These are phyloP conservation scores for Acacia concinna DNA, from an alignment of 331 rosid species.

Conservation along the genomic window DNA sequence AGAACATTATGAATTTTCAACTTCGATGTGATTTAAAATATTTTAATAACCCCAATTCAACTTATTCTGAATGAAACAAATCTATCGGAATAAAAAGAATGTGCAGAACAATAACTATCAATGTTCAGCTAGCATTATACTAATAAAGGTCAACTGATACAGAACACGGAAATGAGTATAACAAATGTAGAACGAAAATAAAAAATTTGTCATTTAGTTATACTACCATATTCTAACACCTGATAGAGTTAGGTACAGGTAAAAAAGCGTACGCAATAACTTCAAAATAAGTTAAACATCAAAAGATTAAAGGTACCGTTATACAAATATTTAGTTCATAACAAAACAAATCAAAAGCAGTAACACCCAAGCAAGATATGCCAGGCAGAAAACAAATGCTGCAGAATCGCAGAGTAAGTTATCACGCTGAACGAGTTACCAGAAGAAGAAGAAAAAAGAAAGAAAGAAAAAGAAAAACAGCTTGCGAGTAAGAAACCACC, in stretches of 20 bases:
- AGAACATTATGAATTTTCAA: neutral
- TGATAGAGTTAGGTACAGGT: neutral
- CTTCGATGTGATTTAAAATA: neutral
- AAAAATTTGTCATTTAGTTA: neutral
- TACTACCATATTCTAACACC: neutral
- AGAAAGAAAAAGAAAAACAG: neutral
- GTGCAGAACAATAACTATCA: neutral
- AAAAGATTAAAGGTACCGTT: neutral
- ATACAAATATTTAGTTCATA: neutral
- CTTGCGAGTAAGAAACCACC: constrained; percentile 47
- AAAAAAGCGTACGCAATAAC: neutral
- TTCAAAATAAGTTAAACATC: neutral
- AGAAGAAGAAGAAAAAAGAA: too few relatives aligned
- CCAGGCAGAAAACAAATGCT: neutral
- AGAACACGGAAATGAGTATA: neutral
- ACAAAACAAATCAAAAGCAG: neutral
- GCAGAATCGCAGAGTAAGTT: neutral
- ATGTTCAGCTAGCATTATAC: neutral
- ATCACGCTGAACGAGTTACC: neutral
- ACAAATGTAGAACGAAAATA: neutral
- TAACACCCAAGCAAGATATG: neutral
- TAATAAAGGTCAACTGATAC: neutral
- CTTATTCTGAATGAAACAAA: neutral
- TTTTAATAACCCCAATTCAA: neutral
- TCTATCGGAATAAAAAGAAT: neutral